Evolutionary conservation across 1,139 yeast genomes (phyloP).

Genomic region (Zygoascus sp.): DNA sequence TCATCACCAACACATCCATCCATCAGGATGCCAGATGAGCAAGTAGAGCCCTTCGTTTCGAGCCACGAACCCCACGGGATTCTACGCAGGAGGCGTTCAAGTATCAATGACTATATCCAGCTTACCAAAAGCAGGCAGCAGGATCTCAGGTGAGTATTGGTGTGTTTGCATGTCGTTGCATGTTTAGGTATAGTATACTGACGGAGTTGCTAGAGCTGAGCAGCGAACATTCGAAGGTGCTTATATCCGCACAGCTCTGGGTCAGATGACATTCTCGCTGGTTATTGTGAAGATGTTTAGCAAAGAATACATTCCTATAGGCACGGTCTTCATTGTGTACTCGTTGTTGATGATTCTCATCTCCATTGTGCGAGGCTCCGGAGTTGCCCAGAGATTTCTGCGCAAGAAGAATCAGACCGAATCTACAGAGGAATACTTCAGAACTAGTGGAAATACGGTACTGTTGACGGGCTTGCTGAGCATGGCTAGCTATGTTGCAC

Average conservation of each 20-base stretch:
- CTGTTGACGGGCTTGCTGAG: conserved; percentile 29
- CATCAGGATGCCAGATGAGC: not conserved
- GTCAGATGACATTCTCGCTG: conserved; percentile 37
- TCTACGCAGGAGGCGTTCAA: not conserved
- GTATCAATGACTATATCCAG: conserved; percentile 13
- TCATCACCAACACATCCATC: not conserved
- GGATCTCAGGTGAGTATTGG: conserved; percentile 19
- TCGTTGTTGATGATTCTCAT: conserved; percentile 35
- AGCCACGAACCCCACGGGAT: not conserved
- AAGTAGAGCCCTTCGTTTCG: too few species aligned
- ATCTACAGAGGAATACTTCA: conserved; percentile 20
- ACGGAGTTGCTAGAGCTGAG: conserved; percentile 30
- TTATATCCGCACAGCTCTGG: conserved; percentile 39
- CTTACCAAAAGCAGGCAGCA: conserved; percentile 16
- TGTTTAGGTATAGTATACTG: not conserved
- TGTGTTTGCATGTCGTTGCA: too few species aligned
- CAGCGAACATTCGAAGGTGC: conserved; percentile 44
- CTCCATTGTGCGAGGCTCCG: conserved; percentile 31
- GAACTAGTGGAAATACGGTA: conserved; percentile 33
- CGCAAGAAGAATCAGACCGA: conserved; percentile 15
- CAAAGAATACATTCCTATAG: conserved; percentile 39
- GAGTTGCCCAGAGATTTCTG: conserved; percentile 24
- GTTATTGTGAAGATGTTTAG: conserved; percentile 37
- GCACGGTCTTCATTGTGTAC: conserved; percentile 37
- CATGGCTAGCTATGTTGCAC: conserved; percentile 27